Evolutionary conservation across 1,139 yeast genomes (phyloP).

Genomic region (Arxiozyma heterogenica): DNA sequence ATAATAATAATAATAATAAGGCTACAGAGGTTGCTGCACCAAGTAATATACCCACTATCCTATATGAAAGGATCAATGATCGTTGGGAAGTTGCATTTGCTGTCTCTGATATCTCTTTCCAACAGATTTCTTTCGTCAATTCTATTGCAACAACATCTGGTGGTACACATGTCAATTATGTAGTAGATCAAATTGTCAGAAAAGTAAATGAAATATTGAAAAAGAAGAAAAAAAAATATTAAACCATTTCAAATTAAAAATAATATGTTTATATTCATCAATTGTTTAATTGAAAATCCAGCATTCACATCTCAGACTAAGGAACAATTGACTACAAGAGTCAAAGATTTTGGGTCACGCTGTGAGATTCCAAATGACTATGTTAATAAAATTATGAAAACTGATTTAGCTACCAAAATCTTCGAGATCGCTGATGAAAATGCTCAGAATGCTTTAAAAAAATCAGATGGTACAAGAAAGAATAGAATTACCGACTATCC

Average conservation of each 20-base stretch:
- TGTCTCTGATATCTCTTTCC: slow-evolving; percentile 80
- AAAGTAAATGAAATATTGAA: slow-evolving; percentile 66
- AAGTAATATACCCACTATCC: slow-evolving; percentile 50
- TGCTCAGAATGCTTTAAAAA: slow-evolving; percentile 79
- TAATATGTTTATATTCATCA: slow-evolving; percentile 82
- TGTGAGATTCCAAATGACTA: slow-evolving; percentile 65
- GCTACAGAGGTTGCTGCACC: slow-evolving; percentile 25
- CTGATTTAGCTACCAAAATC: slow-evolving; percentile 76
- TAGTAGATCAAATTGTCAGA: slow-evolving; percentile 74
- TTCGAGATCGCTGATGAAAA: slow-evolving; percentile 76
- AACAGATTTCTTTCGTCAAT: slow-evolving; percentile 93
- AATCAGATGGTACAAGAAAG: slow-evolving; percentile 83
- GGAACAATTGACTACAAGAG: slow-evolving; percentile 87
- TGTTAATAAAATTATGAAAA: slow-evolving; percentile 60
- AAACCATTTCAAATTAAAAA: slow-evolving; percentile 84
- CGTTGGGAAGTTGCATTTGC: slow-evolving; percentile 98
- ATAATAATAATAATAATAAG: no score
- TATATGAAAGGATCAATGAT: slow-evolving; percentile 66
- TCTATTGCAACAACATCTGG: slow-evolving; percentile 97
- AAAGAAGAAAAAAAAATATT: slow-evolving; percentile 69
- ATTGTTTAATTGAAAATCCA: slow-evolving; percentile 91
- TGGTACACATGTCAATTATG: slow-evolving; percentile 88
- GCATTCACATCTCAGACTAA: slow-evolving; percentile 97
- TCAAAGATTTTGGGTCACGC: slow-evolving; percentile 80
- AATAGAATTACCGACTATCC: slow-evolving; percentile 82